Conservation (phyloP, 2,329 filamentous ascomycete species). For the Bipolaris zeicola region DNA sequence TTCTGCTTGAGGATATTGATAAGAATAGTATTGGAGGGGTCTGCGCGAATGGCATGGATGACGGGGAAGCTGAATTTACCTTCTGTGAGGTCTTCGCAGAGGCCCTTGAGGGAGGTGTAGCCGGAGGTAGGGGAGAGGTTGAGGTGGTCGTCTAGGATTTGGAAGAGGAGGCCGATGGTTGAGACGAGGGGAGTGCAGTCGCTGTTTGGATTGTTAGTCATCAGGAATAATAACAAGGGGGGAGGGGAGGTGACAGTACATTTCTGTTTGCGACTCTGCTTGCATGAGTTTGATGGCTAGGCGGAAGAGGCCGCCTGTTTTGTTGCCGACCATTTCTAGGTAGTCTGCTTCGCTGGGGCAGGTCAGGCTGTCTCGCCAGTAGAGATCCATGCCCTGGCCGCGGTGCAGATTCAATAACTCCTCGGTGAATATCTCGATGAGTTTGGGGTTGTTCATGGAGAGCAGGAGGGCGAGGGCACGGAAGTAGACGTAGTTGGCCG, state of each 20-base stretch:
- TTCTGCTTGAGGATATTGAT: slow-evolving; percentile 93
- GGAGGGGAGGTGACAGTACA: slow-evolving; percentile 37
- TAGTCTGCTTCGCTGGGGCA: slow-evolving; percentile 88
- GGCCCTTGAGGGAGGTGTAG: slow-evolving; percentile 87
- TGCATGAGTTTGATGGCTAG: slow-evolving; percentile 89
- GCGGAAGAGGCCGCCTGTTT: slow-evolving; percentile 85
- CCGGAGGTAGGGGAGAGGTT: slow-evolving; percentile 66
- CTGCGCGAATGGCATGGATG: slow-evolving; percentile 85
- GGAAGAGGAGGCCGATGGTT: slow-evolving; percentile 82
- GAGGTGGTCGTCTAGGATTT: slow-evolving; percentile 92
- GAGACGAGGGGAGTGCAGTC: slow-evolving; percentile 87
- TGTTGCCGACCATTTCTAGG: slow-evolving; percentile 92
- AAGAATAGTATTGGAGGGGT: slow-evolving; percentile 76
- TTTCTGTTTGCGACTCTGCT: slow-evolving; percentile 63
- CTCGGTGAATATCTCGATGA: slow-evolving; percentile 75
- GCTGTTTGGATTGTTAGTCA: slow-evolving; percentile 34
- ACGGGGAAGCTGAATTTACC: slow-evolving; percentile 97
- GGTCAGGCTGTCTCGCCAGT: slow-evolving; percentile 84
- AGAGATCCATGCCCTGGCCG: slow-evolving; percentile 89
- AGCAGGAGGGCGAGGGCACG: slow-evolving; percentile 75
- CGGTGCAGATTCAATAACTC: slow-evolving; percentile 84
- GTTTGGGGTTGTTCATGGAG: slow-evolving; percentile 69
- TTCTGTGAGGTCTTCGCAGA: slow-evolving; percentile 94
- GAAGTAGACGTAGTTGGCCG: slow-evolving; percentile 89
- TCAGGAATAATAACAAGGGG: background rate